Evolutionary conservation across 2,329 filamentous ascomycete species (phyloP), one percentile per base, ranked within the genome.

Genomic region (Elsinoe arachidis): DNA sequence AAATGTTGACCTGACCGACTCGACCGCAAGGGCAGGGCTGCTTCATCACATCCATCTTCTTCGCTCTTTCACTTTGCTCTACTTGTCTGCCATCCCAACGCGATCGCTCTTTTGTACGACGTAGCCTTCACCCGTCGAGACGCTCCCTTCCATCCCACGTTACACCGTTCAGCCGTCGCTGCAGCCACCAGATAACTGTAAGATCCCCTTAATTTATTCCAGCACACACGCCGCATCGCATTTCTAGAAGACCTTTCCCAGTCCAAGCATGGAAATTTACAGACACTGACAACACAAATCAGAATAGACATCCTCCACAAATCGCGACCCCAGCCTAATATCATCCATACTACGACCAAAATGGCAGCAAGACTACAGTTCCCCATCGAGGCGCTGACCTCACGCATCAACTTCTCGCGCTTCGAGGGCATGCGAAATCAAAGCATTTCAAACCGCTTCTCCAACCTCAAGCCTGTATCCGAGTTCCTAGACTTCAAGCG

Each of bases 401-500:
- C 90, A 66, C 86, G 91, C 66, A 82, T 97, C 72, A 93, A 93
- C 76, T 76, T 96, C 61, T 90, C 93, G 64, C 89, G 91, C 70
- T 92, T 97, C 76, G 83, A 88, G 65, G 84, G 85, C 69, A 79
- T 96, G 63, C 86, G 90, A 69, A 84, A 84, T 60, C 88, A 90
- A 65, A 87, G 88, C 34, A 72, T 97, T 60, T 82, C 82, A 59
- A 82, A 85, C 63, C 86, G 93, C 63, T 97, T 97, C 74, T 85
- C 91, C 73, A 97, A 96, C 76, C 81, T 99, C 69, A 87, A 86
- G 60, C 92, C 93, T 61, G 74, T 97, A 65, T 85, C 86, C 71
- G 93, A 99, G 75, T 99, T 99, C 76, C 81, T 96, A 73, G 91
- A 97, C 74, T 74, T 97, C 76, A 96, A 96, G 83, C 90, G 91